phyloP scores from a whole-genome alignment of 1,139 yeast genomes.

The Yamadazyma dendronema region DNA sequence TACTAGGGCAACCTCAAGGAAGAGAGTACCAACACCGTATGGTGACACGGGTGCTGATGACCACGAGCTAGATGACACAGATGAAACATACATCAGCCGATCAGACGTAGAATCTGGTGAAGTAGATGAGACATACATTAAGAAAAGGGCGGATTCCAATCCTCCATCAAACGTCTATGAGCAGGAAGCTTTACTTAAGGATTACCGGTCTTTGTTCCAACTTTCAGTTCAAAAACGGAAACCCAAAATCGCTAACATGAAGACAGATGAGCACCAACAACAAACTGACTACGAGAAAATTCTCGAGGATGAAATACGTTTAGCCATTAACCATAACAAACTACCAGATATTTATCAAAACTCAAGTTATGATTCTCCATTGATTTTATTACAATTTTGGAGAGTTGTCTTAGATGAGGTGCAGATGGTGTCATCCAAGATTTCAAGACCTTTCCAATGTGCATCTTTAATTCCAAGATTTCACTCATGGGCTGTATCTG shows the following conservation, averaged over 20 bases:
- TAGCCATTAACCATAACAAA: constrained; percentile 32
- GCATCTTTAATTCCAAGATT: constrained; percentile 77
- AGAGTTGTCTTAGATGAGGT: constrained; percentile 90
- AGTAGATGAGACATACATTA: constrained; percentile 1
- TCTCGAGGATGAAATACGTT: constrained; percentile 34
- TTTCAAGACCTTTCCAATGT: constrained; percentile 74
- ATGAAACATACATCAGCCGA: neutral
- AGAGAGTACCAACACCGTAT: constrained; percentile 14
- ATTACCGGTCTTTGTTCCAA: constrained; percentile 30
- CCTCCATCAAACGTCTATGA: constrained; percentile 5
- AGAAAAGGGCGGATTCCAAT: no score
- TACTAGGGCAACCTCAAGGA: constrained; percentile 36
- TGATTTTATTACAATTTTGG: constrained; percentile 85
- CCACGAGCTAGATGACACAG: neutral
- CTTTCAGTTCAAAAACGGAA: constrained; percentile 24
- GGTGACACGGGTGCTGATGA: constrained; percentile 13
- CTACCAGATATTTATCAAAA: constrained; percentile 23
- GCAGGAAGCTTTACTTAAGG: constrained; percentile 18
- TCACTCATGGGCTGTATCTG: constrained; percentile 97
- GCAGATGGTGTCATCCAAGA: constrained; percentile 80
- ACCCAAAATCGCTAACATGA: constrained; percentile 30
- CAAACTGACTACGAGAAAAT: constrained; percentile 38
- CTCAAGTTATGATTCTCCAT: constrained; percentile 70
- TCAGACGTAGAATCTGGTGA: neutral
- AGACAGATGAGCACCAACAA: constrained; percentile 20